Percentiles rank a stretch among this genome's conserved stretches.
Evolutionary conservation across 1,284 basidiomycete genomes (phyloP).

Genomic region (Singerocomus inundabilis): DNA sequence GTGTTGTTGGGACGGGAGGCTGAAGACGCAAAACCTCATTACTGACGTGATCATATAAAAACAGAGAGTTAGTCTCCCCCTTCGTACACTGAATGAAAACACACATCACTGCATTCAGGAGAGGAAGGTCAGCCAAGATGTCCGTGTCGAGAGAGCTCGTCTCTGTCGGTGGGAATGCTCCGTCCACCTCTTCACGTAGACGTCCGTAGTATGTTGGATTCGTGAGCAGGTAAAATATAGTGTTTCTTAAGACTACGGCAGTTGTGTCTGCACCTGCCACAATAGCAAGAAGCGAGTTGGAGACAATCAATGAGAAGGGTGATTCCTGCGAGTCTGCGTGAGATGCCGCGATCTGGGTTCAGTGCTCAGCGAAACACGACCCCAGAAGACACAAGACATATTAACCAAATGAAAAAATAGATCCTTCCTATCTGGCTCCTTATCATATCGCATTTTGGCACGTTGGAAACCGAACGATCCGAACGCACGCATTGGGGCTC

Average conservation of each 20-base stretch:
- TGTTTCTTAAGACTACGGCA: conserved; percentile 32
- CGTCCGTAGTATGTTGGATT: conserved; percentile 30
- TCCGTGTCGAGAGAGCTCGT: conserved; percentile 16
- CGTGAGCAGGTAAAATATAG: conserved; percentile 34
- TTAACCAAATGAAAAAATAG: conserved; percentile 40
- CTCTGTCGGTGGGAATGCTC: conserved; percentile 22
- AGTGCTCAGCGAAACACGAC: conserved; percentile 2
- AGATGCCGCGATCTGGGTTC: conserved; percentile 20
- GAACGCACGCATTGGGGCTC: conserved; percentile 21
- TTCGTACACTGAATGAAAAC: not conserved
- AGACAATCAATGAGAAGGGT: conserved; percentile 27
- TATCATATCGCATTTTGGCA: conserved; percentile 20
- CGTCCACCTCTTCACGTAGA: conserved; percentile 22
- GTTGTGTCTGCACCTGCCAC: conserved; percentile 41
- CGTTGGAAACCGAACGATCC: conserved; percentile 25
- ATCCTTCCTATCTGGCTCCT: conserved; percentile 35
- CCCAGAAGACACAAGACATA: not conserved
- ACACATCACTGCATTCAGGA: conserved; percentile 29
- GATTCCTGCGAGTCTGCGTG: conserved; percentile 25
- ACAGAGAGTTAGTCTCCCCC: not conserved
- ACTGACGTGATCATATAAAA: conserved; percentile 20
- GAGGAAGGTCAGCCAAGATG: conserved; percentile 14
- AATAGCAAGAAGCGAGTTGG: conserved; percentile 38
- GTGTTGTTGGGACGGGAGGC: conserved; percentile 37
- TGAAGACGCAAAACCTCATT: conserved; percentile 42